Percentiles rank a stretch among this genome's conserved stretches.
Conservation (phyloP, 2,329 filamentous ascomycete species). For the Hypoxylon sp. region DNA sequence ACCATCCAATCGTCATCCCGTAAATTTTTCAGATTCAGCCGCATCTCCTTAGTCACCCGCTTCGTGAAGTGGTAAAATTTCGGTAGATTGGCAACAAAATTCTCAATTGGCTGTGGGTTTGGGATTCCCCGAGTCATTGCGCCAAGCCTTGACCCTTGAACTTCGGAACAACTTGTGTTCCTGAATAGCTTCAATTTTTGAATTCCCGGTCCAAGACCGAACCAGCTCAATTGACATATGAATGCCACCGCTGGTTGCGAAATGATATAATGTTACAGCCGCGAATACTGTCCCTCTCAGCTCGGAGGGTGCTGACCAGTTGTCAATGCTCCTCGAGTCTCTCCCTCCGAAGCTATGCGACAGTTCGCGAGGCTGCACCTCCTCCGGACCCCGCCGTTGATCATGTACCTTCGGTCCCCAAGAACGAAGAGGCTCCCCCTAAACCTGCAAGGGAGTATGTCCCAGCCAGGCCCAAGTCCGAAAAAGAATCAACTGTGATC, state of each 20-base stretch:
- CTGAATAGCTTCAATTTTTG: conserved; percentile 50
- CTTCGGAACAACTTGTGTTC: conserved; percentile 49
- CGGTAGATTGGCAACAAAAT: conserved; percentile 20
- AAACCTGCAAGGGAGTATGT: conserved; percentile 32
- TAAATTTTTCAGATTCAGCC: conserved; percentile 31
- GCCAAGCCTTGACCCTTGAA: conserved; percentile 34
- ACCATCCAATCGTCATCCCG: conserved; percentile 28
- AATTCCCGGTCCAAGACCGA: conserved; percentile 46
- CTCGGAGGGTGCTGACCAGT: conserved; percentile 50
- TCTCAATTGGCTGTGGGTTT: not conserved
- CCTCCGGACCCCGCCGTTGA: conserved; percentile 41
- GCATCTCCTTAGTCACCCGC: conserved; percentile 9
- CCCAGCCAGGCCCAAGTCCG: conserved; percentile 35
- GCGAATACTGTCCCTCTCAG: conserved; percentile 51
- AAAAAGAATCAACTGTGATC: conserved; percentile 59
- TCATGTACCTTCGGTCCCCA: conserved; percentile 39
- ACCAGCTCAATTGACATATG: conserved; percentile 37
- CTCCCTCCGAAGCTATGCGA: conserved; percentile 52
- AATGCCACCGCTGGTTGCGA: conserved; percentile 37
- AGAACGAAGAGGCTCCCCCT: conserved; percentile 37
- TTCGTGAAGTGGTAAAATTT: conserved; percentile 26
- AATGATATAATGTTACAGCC: conserved; percentile 55
- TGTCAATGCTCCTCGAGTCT: conserved; percentile 46
- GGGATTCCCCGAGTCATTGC: not conserved
- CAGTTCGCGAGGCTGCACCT: conserved; percentile 43